A percentile compares a stretch with the other conserved stretches of the same genome.
Conservation (phyloP, 177 flowering plant species). For the Telopea speciosissima region DNA sequence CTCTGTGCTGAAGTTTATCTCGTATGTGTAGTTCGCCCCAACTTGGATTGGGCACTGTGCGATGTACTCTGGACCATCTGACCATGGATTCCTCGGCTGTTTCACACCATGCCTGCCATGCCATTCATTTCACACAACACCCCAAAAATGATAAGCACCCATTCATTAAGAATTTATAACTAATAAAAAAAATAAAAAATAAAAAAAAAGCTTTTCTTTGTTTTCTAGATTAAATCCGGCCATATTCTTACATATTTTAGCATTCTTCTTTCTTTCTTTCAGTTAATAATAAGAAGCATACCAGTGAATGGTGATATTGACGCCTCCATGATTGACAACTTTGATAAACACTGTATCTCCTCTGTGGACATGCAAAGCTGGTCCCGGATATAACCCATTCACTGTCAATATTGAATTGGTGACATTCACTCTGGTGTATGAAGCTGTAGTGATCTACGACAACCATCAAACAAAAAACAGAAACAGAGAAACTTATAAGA, state of each 20-base stretch:
- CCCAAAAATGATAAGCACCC: too few relatives aligned
- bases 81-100: conserved; percentile 48
- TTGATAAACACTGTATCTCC: conserved; percentile 24
- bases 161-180: too few relatives aligned
- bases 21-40: conserved; percentile 28
- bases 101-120: conserved; percentile 53
- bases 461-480: not conserved
- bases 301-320: conserved; percentile 35
- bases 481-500: not conserved
- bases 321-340: conserved; percentile 17
- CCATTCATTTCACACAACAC: too few relatives aligned
- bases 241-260: too few relatives aligned
- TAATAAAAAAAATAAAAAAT: too few relatives aligned
- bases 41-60: conserved; percentile 42
- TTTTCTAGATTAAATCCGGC: too few relatives aligned
- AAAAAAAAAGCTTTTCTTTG: too few relatives aligned
- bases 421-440: conserved; percentile 25
- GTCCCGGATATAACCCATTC: conserved; percentile 32
- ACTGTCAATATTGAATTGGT: conserved; percentile 29
- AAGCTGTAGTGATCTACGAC: conserved; percentile 15
- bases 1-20: conserved; percentile 25
- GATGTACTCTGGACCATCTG: conserved; percentile 41
- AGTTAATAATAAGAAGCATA: not conserved
- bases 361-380: conserved; percentile 18
- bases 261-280: too few relatives aligned